Evolutionary conservation across 352 stramenopile species (phyloP).

Genomic region (Phytopythium kandeliae): DNA sequence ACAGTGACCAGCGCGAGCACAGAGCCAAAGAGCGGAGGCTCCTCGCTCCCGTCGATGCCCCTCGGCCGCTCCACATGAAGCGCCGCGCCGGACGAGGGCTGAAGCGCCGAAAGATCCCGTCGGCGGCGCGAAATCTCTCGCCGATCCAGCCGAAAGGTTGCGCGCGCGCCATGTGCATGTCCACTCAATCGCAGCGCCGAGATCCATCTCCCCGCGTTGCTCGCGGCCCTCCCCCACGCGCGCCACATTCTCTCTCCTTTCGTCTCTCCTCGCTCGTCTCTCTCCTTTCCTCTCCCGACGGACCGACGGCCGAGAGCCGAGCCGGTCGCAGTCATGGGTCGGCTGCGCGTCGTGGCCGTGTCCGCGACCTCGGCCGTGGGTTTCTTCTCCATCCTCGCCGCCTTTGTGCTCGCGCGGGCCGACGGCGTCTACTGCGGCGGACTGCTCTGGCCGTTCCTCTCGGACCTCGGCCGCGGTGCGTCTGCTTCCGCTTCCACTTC

Average conservation of each 20-base stretch:
- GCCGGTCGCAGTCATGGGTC: slow-evolving; percentile 11
- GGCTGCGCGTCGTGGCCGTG: slow-evolving; percentile 13
- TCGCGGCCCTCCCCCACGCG: neutral
- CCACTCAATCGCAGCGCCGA: too few species aligned
- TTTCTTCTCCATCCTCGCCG: slow-evolving; percentile 20
- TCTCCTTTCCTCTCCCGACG: neutral
- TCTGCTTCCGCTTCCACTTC: too few species aligned
- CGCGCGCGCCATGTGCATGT: too few species aligned
- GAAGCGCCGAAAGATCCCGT: neutral
- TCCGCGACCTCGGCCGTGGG: slow-evolving; percentile 16
- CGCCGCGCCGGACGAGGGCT: neutral
- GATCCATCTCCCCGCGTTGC: neutral
- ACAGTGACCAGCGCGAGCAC: neutral
- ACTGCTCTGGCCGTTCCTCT: slow-evolving; percentile 50
- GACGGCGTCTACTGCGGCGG: slow-evolving; percentile 42
- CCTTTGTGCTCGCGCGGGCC: slow-evolving; percentile 25
- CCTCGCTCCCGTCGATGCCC: neutral
- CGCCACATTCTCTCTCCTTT: neutral
- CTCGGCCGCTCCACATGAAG: neutral
- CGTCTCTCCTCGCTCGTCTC: neutral
- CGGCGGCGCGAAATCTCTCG: neutral
- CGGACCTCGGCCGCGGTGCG: slow-evolving; percentile 43
- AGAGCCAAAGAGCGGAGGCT: too few species aligned
- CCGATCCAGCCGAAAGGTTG: neutral
- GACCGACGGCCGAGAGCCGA: neutral